These are phyloP conservation scores for Trapa bicornis DNA, from an alignment of 345 rosid species.

Conservation along the genomic window DNA sequence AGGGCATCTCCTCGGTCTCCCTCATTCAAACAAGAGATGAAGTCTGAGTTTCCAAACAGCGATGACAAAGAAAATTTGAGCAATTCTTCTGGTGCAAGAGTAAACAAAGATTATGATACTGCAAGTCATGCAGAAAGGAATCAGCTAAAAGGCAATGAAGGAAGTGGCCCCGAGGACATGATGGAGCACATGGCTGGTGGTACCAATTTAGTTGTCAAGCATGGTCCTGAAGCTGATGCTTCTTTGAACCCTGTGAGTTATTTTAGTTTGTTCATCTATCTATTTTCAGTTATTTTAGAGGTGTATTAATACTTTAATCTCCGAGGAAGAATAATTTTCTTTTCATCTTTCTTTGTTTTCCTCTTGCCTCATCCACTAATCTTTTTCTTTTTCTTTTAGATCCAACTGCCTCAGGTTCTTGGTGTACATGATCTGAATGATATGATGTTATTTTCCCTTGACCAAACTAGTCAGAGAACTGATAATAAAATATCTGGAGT, in stretches of 20 bases:
- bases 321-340: neutral
- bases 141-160: neutral
- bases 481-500: conserved; percentile 26
- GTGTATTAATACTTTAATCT: neutral
- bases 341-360: neutral
- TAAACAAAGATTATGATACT: conserved; percentile 14
- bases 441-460: conserved; percentile 40
- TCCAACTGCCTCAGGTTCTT: conserved; percentile 38
- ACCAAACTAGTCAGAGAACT: conserved; percentile 31
- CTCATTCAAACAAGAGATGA: conserved; percentile 18
- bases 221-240: conserved; percentile 16
- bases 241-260: neutral
- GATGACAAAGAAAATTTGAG: conserved; percentile 48
- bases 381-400: conserved; percentile 20
- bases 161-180: neutral
- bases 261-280: neutral
- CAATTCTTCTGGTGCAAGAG: conserved; percentile 19
- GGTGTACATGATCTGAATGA: conserved; percentile 43
- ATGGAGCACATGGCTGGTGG: neutral
- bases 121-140: conserved; percentile 6
- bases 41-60: conserved; percentile 9
- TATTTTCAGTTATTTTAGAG: neutral
- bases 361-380: neutral
- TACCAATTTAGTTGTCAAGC: conserved; percentile 10
- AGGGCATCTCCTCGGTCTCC: conserved; percentile 27